A percentile compares a stretch with the other conserved stretches of the same genome.
Evolutionary conservation across 768 basidiomycete species (phyloP).

Genomic region (Termitomyces sp.): DNA sequence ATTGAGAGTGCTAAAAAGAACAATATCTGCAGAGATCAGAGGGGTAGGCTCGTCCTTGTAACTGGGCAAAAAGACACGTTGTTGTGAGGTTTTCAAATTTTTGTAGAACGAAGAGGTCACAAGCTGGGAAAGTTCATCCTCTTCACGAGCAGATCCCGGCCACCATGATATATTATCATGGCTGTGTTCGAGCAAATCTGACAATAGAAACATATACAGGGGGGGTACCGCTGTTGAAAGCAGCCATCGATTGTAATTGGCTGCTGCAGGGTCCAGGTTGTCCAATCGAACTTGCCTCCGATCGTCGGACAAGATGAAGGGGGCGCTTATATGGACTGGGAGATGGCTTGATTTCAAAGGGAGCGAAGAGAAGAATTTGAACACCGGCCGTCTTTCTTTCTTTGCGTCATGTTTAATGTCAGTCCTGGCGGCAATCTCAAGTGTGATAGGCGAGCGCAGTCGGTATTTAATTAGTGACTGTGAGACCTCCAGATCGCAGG

Average conservation of each 20-base stretch:
- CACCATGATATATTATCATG: constrained; percentile 27
- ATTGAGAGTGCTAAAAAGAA: neutral
- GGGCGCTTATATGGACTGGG: constrained; percentile 42
- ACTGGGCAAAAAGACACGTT: constrained; percentile 1
- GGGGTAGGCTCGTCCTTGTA: neutral
- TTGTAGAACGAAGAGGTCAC: constrained; percentile 8
- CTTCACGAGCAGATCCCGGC: constrained; percentile 23
- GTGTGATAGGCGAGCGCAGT: constrained; percentile 24
- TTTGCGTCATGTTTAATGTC: constrained; percentile 19
- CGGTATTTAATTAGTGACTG: constrained; percentile 16
- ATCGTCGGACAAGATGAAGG: constrained; percentile 43
- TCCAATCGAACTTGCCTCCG: constrained; percentile 39
- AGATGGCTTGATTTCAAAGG: constrained; percentile 36
- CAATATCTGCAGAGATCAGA: neutral
- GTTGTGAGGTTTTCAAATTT: neutral
- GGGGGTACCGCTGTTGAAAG: constrained; percentile 28
- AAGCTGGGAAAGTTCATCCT: constrained; percentile 3
- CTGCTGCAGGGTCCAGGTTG: constrained; percentile 25
- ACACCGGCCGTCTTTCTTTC: neutral
- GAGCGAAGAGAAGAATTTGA: constrained; percentile 38
- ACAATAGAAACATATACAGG: constrained; percentile 35
- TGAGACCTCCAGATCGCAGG: neutral
- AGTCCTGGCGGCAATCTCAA: constrained; percentile 21
- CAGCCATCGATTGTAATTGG: constrained; percentile 40
- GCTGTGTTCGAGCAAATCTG: constrained; percentile 18